Conservation (phyloP, 2,329 filamentous ascomycete genomes). For the Neonectria sp. region DNA sequence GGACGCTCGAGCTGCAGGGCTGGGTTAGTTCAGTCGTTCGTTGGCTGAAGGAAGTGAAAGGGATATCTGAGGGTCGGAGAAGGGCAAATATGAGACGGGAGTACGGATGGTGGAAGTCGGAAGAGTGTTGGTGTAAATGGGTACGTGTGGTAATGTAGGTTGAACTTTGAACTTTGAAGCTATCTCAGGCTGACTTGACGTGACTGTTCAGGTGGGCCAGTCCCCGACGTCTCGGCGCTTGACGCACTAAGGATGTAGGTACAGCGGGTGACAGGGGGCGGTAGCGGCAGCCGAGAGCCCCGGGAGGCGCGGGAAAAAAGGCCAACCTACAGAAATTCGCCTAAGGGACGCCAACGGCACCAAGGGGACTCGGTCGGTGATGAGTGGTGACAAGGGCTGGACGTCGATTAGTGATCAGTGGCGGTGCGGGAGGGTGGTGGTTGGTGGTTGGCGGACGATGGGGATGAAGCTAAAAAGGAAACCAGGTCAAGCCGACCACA, state of each 20-base stretch:
- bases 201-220: constrained; percentile 12
- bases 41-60: background rate
- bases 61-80: background rate
- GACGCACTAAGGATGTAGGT: constrained; percentile 9
- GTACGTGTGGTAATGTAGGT: background rate
- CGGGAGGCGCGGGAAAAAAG: constrained; percentile 17
- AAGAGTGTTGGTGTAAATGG: constrained; percentile 15
- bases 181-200: constrained; percentile 20
- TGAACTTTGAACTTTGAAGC: constrained; percentile 12
- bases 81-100: background rate
- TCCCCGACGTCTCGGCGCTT: background rate
- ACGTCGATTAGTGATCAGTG: constrained; percentile 37
- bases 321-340: constrained; percentile 10
- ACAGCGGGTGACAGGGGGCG: constrained; percentile 17
- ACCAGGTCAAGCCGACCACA: constrained; percentile 6
- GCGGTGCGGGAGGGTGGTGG: constrained; percentile 26
- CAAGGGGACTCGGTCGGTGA: background rate
- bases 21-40: background rate
- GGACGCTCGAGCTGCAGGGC: background rate
- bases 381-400: constrained; percentile 16
- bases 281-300: constrained; percentile 12
- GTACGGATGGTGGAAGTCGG: background rate
- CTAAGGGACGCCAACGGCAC: constrained; percentile 18
- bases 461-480: constrained; percentile 20
- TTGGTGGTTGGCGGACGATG: constrained; percentile 15